Percentiles rank a stretch among this genome's conserved stretches.
Evolutionary conservation across 345 rosid species (phyloP).

Genomic region (Firmiana major): DNA sequence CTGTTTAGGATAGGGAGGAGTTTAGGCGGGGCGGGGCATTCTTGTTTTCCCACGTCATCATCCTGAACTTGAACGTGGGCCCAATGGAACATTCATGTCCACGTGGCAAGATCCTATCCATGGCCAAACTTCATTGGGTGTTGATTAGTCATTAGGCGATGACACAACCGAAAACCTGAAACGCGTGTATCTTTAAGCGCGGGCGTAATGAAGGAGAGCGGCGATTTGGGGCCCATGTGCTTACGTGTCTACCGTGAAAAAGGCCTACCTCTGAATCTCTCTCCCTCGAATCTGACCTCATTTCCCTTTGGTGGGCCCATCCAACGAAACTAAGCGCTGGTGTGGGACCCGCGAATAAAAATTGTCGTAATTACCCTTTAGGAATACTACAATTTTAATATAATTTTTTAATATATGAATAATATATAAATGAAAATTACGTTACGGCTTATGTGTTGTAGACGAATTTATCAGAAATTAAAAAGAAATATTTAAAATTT

Average conservation of each 20-base stretch:
- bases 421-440: too few relatives aligned
- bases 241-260: constrained; percentile 41
- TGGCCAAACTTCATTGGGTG: neutral
- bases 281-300: constrained; percentile 19
- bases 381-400: too few relatives aligned
- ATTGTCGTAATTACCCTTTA: neutral
- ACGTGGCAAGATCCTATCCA: neutral
- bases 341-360: neutral
- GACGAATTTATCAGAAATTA: too few relatives aligned
- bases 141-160: neutral
- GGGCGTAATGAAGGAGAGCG: neutral
- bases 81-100: neutral
- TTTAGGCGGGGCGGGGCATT: neutral
- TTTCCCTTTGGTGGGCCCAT: constrained; percentile 10
- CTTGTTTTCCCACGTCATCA: constrained; percentile 10
- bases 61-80: neutral
- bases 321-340: neutral
- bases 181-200: constrained; percentile 16
- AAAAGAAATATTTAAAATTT: too few relatives aligned
- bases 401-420: too few relatives aligned
- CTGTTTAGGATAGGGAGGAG: neutral
- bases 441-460: too few relatives aligned
- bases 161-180: constrained; percentile 27
- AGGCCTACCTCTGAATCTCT: constrained; percentile 8
- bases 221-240: neutral